Evolutionary conservation across 2,329 filamentous ascomycete genomes (phyloP).

Genomic region (Botrytis medusae): DNA sequence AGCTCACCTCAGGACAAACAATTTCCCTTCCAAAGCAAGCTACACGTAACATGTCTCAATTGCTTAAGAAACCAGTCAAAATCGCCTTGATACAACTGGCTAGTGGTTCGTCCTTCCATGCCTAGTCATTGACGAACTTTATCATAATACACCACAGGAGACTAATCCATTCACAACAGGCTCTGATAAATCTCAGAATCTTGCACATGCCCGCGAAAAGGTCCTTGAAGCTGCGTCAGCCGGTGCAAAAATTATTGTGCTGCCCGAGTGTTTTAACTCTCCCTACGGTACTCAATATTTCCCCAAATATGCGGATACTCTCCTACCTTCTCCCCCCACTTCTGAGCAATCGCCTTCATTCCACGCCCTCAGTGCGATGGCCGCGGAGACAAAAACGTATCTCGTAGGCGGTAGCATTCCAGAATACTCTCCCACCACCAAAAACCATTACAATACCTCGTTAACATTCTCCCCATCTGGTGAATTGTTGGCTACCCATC

Average conservation of each 20-base stretch:
- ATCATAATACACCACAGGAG: slow-evolving; percentile 29
- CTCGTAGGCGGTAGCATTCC: slow-evolving; percentile 92
- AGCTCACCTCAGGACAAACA: slow-evolving; percentile 21
- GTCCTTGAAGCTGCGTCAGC: slow-evolving; percentile 75
- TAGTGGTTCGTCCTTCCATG: slow-evolving; percentile 51
- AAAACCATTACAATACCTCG: slow-evolving; percentile 86
- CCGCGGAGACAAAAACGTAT: slow-evolving; percentile 74
- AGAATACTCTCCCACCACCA: slow-evolving; percentile 63
- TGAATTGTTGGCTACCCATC: slow-evolving; percentile 78
- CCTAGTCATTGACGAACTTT: slow-evolving; percentile 11
- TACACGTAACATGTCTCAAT: slow-evolving; percentile 33
- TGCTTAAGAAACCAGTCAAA: slow-evolving; percentile 76
- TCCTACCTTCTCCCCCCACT: slow-evolving; percentile 74
- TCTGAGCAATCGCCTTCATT: slow-evolving; percentile 74
- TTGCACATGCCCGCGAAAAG: slow-evolving; percentile 74
- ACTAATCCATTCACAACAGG: slow-evolving; percentile 46
- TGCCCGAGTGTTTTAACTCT: slow-evolving; percentile 98
- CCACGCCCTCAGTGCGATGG: slow-evolving; percentile 79
- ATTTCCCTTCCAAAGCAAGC: slow-evolving; percentile 17
- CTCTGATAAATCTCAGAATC: slow-evolving; percentile 81
- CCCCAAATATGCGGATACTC: slow-evolving; percentile 84
- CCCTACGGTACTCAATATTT: slow-evolving; percentile 94
- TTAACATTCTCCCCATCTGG: slow-evolving; percentile 80
- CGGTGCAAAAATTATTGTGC: slow-evolving; percentile 83
- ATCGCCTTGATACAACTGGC: slow-evolving; percentile 81